A percentile compares a stretch with the other conserved stretches of the same genome.
phyloP scores from a whole-genome alignment of 371 early-diverging fungal genomes.

The Polyrhizophydium stewartii region DNA sequence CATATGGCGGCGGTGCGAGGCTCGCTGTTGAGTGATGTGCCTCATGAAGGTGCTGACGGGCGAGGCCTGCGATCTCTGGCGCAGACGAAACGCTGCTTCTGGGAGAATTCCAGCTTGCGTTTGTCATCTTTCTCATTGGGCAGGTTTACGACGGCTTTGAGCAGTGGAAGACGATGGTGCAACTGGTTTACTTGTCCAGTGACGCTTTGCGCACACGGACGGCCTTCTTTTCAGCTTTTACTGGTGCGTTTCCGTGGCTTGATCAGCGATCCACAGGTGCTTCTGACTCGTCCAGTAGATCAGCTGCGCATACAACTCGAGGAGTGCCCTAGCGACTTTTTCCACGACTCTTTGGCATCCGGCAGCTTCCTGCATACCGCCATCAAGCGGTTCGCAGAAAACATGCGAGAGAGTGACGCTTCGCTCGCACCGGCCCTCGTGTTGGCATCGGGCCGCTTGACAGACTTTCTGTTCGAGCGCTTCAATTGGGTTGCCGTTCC shows the following conservation, averaged over 20 bases:
- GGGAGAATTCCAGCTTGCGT: slow-evolving; percentile 80
- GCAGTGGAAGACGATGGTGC: slow-evolving; percentile 81
- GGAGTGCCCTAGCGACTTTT: slow-evolving; percentile 81
- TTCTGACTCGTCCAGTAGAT: slow-evolving; percentile 22
- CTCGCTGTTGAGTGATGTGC: too few relatives aligned
- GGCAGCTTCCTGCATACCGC: slow-evolving; percentile 60
- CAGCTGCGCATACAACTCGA: slow-evolving; percentile 59
- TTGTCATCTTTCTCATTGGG: slow-evolving; percentile 74
- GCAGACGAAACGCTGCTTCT: slow-evolving; percentile 43
- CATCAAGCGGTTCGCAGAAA: slow-evolving; percentile 11
- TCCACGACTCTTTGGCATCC: slow-evolving; percentile 63
- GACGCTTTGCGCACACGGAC: slow-evolving; percentile 45
- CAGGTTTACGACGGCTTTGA: slow-evolving; percentile 83
- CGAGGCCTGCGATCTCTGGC: not conserved
- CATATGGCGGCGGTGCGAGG: not conserved
- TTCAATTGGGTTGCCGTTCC: slow-evolving; percentile 24
- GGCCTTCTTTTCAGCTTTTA: slow-evolving; percentile 50
- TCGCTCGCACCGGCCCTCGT: slow-evolving; percentile 2
- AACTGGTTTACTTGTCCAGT: slow-evolving; percentile 60
- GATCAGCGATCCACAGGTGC: not conserved
- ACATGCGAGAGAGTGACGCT: not conserved
- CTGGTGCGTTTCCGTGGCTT: slow-evolving; percentile 36
- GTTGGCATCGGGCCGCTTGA: slow-evolving; percentile 1
- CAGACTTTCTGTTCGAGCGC: slow-evolving; percentile 13
- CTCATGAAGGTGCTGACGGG: not conserved